These are phyloP conservation scores for Mycena crocata DNA, from an alignment of 768 basidiomycete genomes.

Conservation along the genomic window DNA sequence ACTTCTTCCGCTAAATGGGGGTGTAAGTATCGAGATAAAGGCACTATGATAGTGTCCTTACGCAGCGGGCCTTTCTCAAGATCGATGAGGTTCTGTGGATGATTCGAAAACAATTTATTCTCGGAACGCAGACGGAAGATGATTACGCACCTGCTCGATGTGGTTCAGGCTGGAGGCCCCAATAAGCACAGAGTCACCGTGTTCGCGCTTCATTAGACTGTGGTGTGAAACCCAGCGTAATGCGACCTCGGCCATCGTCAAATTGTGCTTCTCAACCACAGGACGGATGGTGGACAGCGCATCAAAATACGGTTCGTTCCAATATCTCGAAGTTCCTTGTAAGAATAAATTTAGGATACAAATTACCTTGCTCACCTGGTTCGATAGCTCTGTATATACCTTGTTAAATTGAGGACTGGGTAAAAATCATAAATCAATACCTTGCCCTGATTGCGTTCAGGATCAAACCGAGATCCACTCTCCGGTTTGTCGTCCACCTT, in stretches of 20 bases:
- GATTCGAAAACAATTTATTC: neutral
- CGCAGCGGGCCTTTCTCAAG: constrained; percentile 69
- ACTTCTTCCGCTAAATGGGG: constrained; percentile 58
- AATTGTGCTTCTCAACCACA: constrained; percentile 56
- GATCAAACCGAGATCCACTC: constrained; percentile 66
- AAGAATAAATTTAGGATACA: constrained; percentile 21
- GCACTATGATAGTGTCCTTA: constrained; percentile 34
- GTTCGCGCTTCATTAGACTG: constrained; percentile 58
- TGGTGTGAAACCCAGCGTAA: constrained; percentile 73
- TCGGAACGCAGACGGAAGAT: neutral
- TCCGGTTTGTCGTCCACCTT: constrained; percentile 54
- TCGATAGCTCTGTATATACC: constrained; percentile 45
- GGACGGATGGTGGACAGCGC: constrained; percentile 57
- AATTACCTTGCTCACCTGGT: constrained; percentile 43
- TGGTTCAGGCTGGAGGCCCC: constrained; percentile 69
- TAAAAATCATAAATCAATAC: constrained; percentile 37
- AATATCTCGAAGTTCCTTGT: constrained; percentile 52
- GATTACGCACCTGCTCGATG: constrained; percentile 56
- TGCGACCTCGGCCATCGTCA: constrained; percentile 65
- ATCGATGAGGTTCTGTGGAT: constrained; percentile 60
- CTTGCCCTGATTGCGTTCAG: constrained; percentile 55
- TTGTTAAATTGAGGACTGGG: neutral
- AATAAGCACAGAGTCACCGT: constrained; percentile 67
- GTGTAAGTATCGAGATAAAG: neutral
- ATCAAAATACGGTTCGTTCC: constrained; percentile 64